phyloP scores from a whole-genome alignment of 768 basidiomycete genomes.

The Calvatia gigantea region DNA sequence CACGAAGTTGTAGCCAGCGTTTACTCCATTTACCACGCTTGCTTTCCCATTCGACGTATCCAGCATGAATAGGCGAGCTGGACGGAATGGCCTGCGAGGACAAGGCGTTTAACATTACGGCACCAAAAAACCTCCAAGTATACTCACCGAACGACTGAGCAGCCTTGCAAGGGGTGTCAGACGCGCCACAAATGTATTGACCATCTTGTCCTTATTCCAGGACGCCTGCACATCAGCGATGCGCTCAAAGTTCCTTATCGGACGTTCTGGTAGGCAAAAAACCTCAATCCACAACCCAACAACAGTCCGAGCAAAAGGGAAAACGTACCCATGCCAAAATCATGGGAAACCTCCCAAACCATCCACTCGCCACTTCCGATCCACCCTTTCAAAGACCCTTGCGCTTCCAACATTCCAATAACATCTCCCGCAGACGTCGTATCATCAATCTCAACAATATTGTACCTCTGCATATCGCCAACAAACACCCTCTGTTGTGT shows the following conservation, averaged over 20 bases:
- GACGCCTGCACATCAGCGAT: conserved; percentile 74
- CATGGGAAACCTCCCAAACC: conserved; percentile 85
- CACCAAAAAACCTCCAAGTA: neutral
- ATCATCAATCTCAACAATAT: conserved; percentile 67
- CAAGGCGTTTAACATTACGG: conserved; percentile 10
- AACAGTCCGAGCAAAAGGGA: conserved; percentile 1
- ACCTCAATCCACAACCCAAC: conserved; percentile 7
- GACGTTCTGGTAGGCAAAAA: conserved; percentile 66
- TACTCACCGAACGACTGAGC: conserved; percentile 57
- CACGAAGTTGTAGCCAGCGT: conserved; percentile 82
- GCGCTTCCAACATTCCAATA: conserved; percentile 56
- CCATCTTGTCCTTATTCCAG: conserved; percentile 82
- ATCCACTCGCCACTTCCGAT: conserved; percentile 74
- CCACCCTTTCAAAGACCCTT: conserved; percentile 64
- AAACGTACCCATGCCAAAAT: conserved; percentile 85
- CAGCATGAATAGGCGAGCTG: conserved; percentile 41
- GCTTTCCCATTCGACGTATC: conserved; percentile 84
- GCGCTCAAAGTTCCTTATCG: conserved; percentile 85
- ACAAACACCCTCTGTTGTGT: conserved; percentile 75
- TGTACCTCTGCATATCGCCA: conserved; percentile 70
- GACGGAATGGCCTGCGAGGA: conserved; percentile 35
- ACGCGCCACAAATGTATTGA: conserved; percentile 81
- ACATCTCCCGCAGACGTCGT: conserved; percentile 73
- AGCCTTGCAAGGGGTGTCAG: conserved; percentile 60
- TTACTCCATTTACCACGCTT: conserved; percentile 97